Evolutionary conservation across 1,284 basidiomycete species (phyloP).

Genomic region (Cutaneotrichosporon daszewskae): DNA sequence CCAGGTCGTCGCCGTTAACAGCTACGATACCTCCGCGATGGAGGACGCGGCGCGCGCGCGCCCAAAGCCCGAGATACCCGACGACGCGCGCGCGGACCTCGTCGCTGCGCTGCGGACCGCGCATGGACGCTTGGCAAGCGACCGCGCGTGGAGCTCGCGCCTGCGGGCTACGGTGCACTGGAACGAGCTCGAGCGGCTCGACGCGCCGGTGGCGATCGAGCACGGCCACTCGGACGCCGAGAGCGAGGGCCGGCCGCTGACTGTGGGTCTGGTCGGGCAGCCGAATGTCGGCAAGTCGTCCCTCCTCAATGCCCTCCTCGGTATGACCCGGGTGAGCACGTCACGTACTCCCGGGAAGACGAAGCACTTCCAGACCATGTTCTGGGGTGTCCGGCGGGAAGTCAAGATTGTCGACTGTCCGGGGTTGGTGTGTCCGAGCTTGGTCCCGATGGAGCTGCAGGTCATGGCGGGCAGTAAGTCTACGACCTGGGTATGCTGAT

Average conservation of each 20-base stretch:
- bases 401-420: constrained; percentile 81
- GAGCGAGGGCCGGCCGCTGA: no score
- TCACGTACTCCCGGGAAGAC: constrained; percentile 92
- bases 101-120: constrained; percentile 62
- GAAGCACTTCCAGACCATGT: constrained; percentile 88
- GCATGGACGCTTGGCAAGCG: constrained; percentile 60
- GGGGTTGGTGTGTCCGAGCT: constrained; percentile 74
- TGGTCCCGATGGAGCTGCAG: constrained; percentile 73
- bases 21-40: constrained; percentile 57
- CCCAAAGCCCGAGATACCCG: constrained; percentile 62
- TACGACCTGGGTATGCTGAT: no score
- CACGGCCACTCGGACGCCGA: constrained; percentile 50
- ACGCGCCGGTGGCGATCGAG: constrained; percentile 6
- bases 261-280: constrained; percentile 82
- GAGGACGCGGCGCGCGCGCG: constrained; percentile 11
- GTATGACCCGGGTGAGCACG: constrained; percentile 70
- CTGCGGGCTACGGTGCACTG: constrained; percentile 66
- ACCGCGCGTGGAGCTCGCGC: constrained; percentile 59
- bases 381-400: constrained; percentile 63
- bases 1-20: constrained; percentile 64
- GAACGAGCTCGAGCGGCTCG: constrained; percentile 47
- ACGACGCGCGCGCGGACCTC: constrained; percentile 52
- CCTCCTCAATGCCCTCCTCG: constrained; percentile 82
- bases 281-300: constrained; percentile 93
- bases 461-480: constrained; percentile 47